Percentiles rank a stretch among this genome's conserved stretches.
These are phyloP conservation scores for Hanseniaspora sp. DNA, from an alignment of 1,139 yeast species.

Conservation along the genomic window DNA sequence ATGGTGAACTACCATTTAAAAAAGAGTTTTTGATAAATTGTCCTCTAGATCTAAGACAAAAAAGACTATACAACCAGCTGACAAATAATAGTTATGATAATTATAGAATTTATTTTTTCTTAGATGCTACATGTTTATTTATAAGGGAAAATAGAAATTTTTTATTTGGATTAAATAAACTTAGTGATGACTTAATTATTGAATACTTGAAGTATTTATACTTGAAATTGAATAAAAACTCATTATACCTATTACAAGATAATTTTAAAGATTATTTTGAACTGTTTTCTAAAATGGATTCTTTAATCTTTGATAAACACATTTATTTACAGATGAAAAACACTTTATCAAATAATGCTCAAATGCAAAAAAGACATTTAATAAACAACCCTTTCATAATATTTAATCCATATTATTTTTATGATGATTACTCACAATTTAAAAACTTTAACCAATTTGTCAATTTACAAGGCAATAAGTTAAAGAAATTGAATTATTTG, in stretches of 20 bases:
- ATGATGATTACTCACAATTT: conserved; percentile 29
- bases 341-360: conserved; percentile 49
- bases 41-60: conserved; percentile 53
- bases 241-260: conserved; percentile 27
- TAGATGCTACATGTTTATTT: conserved; percentile 31
- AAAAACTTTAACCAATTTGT: conserved; percentile 32
- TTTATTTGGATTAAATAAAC: conserved; percentile 20
- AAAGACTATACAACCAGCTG: conserved; percentile 42
- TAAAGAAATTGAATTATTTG: conserved; percentile 35
- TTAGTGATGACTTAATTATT: neutral
- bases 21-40: conserved; percentile 77
- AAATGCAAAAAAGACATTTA: conserved; percentile 74
- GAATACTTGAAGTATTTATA: conserved; percentile 6
- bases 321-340: conserved; percentile 30
- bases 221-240: neutral
- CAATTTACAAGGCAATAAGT: conserved; percentile 50
- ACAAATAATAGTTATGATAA: conserved; percentile 36
- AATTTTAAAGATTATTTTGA: conserved; percentile 2
- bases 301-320: conserved; percentile 22
- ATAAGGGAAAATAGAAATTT: conserved; percentile 24
- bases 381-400: conserved; percentile 79
- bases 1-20: conserved; percentile 61
- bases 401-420: conserved; percentile 61
- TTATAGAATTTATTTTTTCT: conserved; percentile 36
- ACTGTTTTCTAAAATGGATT: conserved; percentile 23